These are phyloP conservation scores for Taphrina flavorubra DNA, from an alignment of 1,139 yeast genomes.

Conservation along the genomic window DNA sequence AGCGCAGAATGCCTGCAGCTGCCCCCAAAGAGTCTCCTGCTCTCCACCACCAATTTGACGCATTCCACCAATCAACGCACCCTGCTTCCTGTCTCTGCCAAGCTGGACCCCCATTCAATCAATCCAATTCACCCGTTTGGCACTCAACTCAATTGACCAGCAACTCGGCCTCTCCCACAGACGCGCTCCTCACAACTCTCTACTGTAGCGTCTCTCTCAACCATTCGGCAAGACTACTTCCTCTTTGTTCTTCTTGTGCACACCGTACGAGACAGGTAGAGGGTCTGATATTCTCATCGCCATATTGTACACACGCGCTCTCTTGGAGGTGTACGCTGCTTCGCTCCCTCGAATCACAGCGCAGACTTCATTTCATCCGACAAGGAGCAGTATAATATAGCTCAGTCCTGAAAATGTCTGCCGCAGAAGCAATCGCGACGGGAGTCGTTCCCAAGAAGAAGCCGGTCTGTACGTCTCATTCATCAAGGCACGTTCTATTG, in stretches of 20 bases:
- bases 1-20: too few relatives aligned
- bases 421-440: slow-evolving; percentile 35
- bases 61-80: neutral
- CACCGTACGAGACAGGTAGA: neutral
- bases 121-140: neutral
- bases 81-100: neutral
- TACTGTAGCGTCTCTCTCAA: neutral
- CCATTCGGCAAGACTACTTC: neutral
- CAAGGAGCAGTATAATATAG: neutral
- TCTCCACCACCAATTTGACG: neutral
- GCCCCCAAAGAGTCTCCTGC: too few relatives aligned
- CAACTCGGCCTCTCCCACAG: too few relatives aligned
- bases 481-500: neutral
- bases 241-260: neutral
- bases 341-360: neutral
- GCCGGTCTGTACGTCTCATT: slow-evolving; percentile 34
- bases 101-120: neutral
- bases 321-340: too few relatives aligned
- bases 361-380: neutral
- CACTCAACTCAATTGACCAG: neutral
- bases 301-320: too few relatives aligned
- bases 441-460: slow-evolving; percentile 38
- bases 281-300: too few relatives aligned
- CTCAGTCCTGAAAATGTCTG: slow-evolving; percentile 11
- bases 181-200: neutral